phyloP scores from a whole-genome alignment of 257 asterid species.

The Gentiana straminea region DNA sequence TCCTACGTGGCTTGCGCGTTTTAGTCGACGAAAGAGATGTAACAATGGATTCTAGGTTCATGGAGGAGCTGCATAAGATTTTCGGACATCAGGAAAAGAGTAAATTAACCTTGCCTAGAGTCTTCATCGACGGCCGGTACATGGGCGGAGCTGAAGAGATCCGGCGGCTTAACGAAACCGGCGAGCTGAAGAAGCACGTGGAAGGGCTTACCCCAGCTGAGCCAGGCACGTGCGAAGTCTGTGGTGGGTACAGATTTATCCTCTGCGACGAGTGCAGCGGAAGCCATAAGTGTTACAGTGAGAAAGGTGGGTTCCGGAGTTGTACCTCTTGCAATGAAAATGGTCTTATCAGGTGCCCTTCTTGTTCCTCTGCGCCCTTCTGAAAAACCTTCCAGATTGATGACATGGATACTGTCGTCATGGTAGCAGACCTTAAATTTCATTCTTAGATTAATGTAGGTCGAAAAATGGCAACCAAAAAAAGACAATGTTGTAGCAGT shows the following conservation, averaged over 20 bases:
- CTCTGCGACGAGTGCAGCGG: slow-evolving; percentile 74
- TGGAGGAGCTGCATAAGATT: slow-evolving; percentile 65
- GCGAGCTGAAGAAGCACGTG: slow-evolving; percentile 64
- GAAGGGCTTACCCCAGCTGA: slow-evolving; percentile 51
- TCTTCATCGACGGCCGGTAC: slow-evolving; percentile 86
- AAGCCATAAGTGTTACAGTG: slow-evolving; percentile 69
- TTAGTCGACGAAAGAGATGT: slow-evolving; percentile 82
- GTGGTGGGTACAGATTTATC: slow-evolving; percentile 67
- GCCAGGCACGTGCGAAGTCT: slow-evolving; percentile 57
- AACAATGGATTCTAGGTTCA: slow-evolving; percentile 66
- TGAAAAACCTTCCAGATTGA: slow-evolving; percentile 14
- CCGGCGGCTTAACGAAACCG: slow-evolving; percentile 68
- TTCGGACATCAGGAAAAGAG: slow-evolving; percentile 38
- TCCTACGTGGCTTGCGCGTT: slow-evolving; percentile 60
- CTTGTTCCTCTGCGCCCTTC: slow-evolving; percentile 48
- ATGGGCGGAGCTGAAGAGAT: slow-evolving; percentile 88
- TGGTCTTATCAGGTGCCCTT: slow-evolving; percentile 93
- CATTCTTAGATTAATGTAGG: no score
- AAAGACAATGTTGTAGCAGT: no score
- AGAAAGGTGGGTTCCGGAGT: slow-evolving; percentile 61
- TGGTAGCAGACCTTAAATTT: no score
- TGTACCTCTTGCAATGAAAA: slow-evolving; percentile 82
- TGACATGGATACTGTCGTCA: no score
- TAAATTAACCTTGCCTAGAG: slow-evolving; percentile 53
- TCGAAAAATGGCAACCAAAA: no score